Evolutionary conservation across 495 filamentous ascomycete genomes (phyloP), one percentile per base, ranked within the genome.

Genomic region (Neurospora sp.): DNA sequence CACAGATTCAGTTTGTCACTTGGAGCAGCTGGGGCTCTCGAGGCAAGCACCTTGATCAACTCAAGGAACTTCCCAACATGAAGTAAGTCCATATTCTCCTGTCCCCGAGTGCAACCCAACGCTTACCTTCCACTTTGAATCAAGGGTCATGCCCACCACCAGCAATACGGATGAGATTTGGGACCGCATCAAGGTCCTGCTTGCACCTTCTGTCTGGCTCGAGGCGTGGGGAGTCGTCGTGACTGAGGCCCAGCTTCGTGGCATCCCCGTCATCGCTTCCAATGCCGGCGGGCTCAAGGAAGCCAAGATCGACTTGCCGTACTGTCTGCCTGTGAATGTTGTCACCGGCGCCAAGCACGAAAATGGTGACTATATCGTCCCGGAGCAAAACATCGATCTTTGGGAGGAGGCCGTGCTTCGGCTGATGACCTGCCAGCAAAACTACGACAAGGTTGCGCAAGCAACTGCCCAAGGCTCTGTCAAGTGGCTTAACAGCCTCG

Each of bases 191-290:
- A 79, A 77, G 70, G 42, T 81, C 16, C 73, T 81, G 12, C 70
- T 81, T 9, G 78, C 74, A 6, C 79, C 79, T 1, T 81, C 79
- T 1, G 69, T 81, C 20, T 81, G 79, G 79, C 69, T 73, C 10
- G 79, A 81, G 59, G 79, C 79, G 0, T 81, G 79, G 79, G 79
- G 79, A 31, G 74, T 81, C 18, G 71, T 81, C 35, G 78, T 81
- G 9, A 79, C 78, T 10, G 79, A 81, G 53, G 78, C 79, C 10
- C 79, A 81, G 73, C 75, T 81, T 5, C 78, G 79, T 7, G 79
- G 79, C 18, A 81, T 81, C 31, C 79, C 79, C 18, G 78, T 79
- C 68, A 76, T 81, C 42, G 75, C 79, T 3, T 81, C 79, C 53
- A 72, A 81, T 40, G 75, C 79, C 22, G 79, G 79, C 9, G 79